These are phyloP conservation scores for Phytophthora pisi DNA, from an alignment of 352 stramenopile genomes.

Conservation along the genomic window DNA sequence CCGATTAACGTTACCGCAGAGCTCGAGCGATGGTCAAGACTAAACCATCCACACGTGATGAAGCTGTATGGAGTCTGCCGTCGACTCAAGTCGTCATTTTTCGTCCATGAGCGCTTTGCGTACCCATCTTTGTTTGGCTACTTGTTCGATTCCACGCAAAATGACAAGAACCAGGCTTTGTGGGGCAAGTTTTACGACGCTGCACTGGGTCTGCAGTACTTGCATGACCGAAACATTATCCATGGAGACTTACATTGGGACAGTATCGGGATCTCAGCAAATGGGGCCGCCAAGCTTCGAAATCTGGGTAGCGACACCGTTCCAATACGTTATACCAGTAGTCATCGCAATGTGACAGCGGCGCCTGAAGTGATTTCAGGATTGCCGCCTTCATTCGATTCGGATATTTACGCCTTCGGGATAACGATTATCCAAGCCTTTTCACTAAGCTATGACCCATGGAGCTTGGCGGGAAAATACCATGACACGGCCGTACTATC, in stretches of 20 bases:
- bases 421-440: conserved; percentile 9
- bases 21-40: conserved; percentile 20
- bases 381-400: conserved; percentile 11
- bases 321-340: neutral
- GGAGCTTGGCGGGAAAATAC: neutral
- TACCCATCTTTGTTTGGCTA: conserved; percentile 5
- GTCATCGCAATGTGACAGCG: neutral
- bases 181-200: conserved; percentile 22
- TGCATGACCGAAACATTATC: conserved; percentile 27
- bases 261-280: conserved; percentile 16
- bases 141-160: neutral
- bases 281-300: conserved; percentile 19
- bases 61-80: conserved; percentile 24
- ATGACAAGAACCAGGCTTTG: conserved; percentile 1
- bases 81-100: conserved; percentile 1
- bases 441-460: neutral
- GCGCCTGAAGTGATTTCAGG: conserved; percentile 10
- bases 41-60: conserved; percentile 25
- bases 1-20: conserved; percentile 14
- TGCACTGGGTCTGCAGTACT: conserved; percentile 33
- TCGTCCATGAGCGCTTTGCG: conserved; percentile 13
- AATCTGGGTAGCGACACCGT: conserved; percentile 3
- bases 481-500: neutral
- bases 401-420: conserved; percentile 1
- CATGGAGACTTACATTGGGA: conserved; percentile 21